Evolutionary conservation across 1,139 yeast genomes (phyloP), one percentile per base, ranked within the genome.

Genomic region (Candida sanyaensis): DNA sequence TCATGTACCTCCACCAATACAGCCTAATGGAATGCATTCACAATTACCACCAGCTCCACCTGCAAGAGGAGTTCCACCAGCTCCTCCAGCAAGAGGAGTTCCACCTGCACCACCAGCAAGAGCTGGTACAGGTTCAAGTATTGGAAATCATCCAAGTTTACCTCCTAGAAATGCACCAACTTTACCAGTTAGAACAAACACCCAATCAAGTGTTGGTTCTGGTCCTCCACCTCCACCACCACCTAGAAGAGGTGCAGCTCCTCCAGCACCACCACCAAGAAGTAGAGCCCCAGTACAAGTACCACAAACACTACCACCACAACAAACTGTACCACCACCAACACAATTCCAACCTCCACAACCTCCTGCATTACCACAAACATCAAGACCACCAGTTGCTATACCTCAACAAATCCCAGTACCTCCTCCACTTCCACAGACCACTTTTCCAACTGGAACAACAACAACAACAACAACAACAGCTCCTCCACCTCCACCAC

Each of bases 211-310:
- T 12, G 31, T 11, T 10, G 41, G 31, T 5, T 28, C 41, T 37
- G 30, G 11, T 37, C 62, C 61, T 10, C 57, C 61, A 12, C 48
- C 47, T 2, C 45, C 50, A 26, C 48, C 55, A 24, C 48, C 57
- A 26, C 51, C 49, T 23, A 45, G 53, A 31, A 45, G 48, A 33
- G 59, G 57, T 10, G 54, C 53, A 21, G 51, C 61, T 7, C 64
- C 65, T 6, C 62, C 67, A 34, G 69, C 73, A 3, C 74, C 73
- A 11, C 75, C 74, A 13, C 65, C 71, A 29, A 55, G 67, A 42
- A 57, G 60, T 23, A 57, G 41, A 11, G 54, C 55, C 2, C 49
- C 48, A 12, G 51, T 52, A 24, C 49, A 50, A 28, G 55, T 52
- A 29, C 52, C 37, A 24, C 32, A 28, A 6, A 37, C 45, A 30